A percentile compares a stretch with the other conserved stretches of the same genome.
These are phyloP conservation scores for Penicillium sp. DNA, from an alignment of 2,329 filamentous ascomycete species.

Conservation along the genomic window DNA sequence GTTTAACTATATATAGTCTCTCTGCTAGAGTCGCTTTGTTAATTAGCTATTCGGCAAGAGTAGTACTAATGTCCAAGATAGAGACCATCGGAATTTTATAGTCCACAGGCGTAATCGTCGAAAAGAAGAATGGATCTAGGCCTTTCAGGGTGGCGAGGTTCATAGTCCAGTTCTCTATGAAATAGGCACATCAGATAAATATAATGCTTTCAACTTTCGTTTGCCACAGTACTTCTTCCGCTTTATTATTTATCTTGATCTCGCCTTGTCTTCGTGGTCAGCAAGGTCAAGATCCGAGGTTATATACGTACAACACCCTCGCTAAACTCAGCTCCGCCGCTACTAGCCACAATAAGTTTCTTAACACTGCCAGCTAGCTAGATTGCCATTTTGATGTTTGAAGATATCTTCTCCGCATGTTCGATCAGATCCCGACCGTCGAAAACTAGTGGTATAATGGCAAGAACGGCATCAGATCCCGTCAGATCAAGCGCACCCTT, in stretches of 20 bases:
- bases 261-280: conserved; percentile 16
- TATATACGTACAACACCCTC: conserved; percentile 21
- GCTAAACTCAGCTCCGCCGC: conserved; percentile 22
- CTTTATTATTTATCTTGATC: conserved; percentile 25
- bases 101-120: conserved; percentile 21
- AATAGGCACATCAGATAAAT: conserved; percentile 24
- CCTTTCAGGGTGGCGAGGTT: conserved; percentile 9
- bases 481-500: conserved; percentile 16
- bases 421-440: conserved; percentile 17
- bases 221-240: conserved; percentile 19
- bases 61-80: conserved; percentile 20
- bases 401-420: conserved; percentile 14
- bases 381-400: conserved; percentile 19
- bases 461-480: conserved; percentile 22
- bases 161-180: conserved; percentile 29
- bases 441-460: conserved; percentile 20
- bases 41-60: conserved; percentile 12
- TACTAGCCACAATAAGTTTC: conserved; percentile 23
- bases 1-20: conserved; percentile 21
- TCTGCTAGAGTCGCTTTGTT: neutral
- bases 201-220: conserved; percentile 19
- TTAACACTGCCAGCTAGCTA: conserved; percentile 15
- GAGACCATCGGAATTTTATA: conserved; percentile 27
- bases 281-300: neutral
- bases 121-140: conserved; percentile 17